Percentiles rank a stretch among this genome's conserved stretches.
Conservation (phyloP, 768 basidiomycete species). For the Podaxis rugospora region DNA sequence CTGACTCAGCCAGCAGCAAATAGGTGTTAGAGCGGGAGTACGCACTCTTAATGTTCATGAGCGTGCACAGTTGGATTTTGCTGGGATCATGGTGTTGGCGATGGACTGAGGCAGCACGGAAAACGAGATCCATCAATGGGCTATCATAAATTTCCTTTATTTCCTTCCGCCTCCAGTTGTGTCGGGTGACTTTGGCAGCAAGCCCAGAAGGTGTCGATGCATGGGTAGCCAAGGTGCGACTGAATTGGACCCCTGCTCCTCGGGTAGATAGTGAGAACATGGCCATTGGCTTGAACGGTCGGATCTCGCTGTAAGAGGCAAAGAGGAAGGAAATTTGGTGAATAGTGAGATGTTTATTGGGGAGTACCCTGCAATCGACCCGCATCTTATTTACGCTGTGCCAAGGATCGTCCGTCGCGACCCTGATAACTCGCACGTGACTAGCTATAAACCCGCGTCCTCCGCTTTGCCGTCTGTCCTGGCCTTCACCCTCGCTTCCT, state of each 20-base stretch:
- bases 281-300: not conserved
- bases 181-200: slow-evolving; percentile 34
- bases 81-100: slow-evolving; percentile 81
- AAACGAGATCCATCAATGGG: slow-evolving; percentile 86
- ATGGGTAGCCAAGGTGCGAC: slow-evolving; percentile 62
- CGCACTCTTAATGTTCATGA: slow-evolving; percentile 98
- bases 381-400: not conserved
- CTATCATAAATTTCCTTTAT: slow-evolving; percentile 83
- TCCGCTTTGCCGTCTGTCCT: too few relatives aligned
- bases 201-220: slow-evolving; percentile 29
- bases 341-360: slow-evolving; percentile 2
- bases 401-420: not conserved
- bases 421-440: too few relatives aligned
- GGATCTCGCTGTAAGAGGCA: not conserved
- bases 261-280: slow-evolving; percentile 20
- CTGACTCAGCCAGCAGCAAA: slow-evolving; percentile 11
- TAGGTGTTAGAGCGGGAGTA: slow-evolving; percentile 24
- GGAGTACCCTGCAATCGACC: not conserved
- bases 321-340: not conserved
- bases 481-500: too few relatives aligned
- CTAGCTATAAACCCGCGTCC: too few relatives aligned
- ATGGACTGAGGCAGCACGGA: slow-evolving; percentile 80
- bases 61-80: slow-evolving; percentile 93
- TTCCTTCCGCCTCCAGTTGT: slow-evolving; percentile 74
- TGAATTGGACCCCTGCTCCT: slow-evolving; percentile 23